These are phyloP conservation scores for Pelargonium nanum DNA, from an alignment of 345 rosid species.

Conservation along the genomic window DNA sequence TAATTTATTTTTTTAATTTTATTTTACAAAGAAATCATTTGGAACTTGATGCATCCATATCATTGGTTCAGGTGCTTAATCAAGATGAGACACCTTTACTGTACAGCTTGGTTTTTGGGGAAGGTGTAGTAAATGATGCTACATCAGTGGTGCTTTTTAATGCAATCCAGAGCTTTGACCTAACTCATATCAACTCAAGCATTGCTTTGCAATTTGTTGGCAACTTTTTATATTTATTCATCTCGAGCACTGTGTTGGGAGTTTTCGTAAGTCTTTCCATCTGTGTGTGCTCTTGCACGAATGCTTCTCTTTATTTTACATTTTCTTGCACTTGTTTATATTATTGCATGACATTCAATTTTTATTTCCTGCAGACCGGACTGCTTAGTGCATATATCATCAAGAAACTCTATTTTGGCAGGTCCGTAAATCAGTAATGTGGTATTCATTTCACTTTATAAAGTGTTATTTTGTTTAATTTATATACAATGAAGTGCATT, in stretches of 20 bases:
- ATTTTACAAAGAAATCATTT: not conserved
- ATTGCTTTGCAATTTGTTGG: conserved; percentile 51
- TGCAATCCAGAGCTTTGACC: conserved; percentile 80
- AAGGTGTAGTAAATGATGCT: conserved; percentile 96
- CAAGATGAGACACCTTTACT: conserved; percentile 87
- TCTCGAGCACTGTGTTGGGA: conserved; percentile 75
- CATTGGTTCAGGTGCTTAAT: conserved; percentile 58
- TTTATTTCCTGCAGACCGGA: conserved; percentile 55
- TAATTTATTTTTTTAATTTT: no score
- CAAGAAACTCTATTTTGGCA: conserved; percentile 81
- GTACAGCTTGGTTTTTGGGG: conserved; percentile 89
- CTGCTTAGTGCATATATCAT: conserved; percentile 79
- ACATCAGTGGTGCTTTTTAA: conserved; percentile 95
- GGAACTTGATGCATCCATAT: not conserved
- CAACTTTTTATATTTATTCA: conserved; percentile 62
- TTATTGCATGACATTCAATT: not conserved
- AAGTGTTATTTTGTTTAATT: conserved; percentile 1
- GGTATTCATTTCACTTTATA: not conserved
- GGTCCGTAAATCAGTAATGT: conserved; percentile 28
- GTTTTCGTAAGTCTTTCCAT: conserved; percentile 37
- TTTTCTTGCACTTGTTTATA: not conserved
- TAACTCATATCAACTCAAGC: conserved; percentile 46
- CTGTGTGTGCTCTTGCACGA: not conserved
- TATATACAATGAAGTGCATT: not conserved
- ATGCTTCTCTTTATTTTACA: not conserved